These are phyloP conservation scores for Panaeolus papilionaceus DNA, from an alignment of 768 basidiomycete species.

Conservation along the genomic window DNA sequence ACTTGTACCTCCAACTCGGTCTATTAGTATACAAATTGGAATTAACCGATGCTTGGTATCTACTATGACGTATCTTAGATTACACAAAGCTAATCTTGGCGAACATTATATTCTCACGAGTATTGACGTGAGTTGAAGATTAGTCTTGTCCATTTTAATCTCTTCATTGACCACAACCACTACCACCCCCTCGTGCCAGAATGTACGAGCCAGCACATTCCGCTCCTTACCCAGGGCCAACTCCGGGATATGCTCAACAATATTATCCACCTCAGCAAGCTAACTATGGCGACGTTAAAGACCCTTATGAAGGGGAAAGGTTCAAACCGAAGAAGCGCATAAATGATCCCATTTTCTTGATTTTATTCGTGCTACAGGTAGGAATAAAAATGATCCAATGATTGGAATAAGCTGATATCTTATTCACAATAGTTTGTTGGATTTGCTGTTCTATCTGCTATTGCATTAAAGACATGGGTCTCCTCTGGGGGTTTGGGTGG, in stretches of 20 bases:
- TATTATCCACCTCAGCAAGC: slow-evolving; percentile 35
- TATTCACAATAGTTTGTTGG: slow-evolving; percentile 57
- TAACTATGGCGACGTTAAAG: slow-evolving; percentile 44
- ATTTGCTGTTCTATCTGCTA: slow-evolving; percentile 70
- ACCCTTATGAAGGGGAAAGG: slow-evolving; percentile 64
- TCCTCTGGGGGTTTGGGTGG: slow-evolving; percentile 73
- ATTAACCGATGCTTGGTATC: background rate
- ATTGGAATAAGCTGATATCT: background rate
- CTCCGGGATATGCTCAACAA: slow-evolving; percentile 42
- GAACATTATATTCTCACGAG: background rate
- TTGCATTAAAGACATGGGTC: slow-evolving; percentile 68
- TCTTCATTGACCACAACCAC: background rate
- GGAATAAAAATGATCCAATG: slow-evolving; percentile 16
- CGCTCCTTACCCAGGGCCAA: slow-evolving; percentile 46
- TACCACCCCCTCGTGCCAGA: slow-evolving; percentile 2
- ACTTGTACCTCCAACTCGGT: too few relatives aligned
- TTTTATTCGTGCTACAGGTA: slow-evolving; percentile 77
- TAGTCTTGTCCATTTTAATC: background rate
- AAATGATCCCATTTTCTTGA: slow-evolving; percentile 75
- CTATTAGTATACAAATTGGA: background rate
- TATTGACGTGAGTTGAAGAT: background rate
- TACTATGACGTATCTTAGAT: background rate
- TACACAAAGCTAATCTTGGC: background rate
- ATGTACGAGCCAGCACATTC: slow-evolving; percentile 18
- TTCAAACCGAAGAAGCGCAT: slow-evolving; percentile 73